Base-by-base conservation (phyloP, 2,329 filamentous ascomycete genomes). In the Zymoseptoria crescenta region DNA sequence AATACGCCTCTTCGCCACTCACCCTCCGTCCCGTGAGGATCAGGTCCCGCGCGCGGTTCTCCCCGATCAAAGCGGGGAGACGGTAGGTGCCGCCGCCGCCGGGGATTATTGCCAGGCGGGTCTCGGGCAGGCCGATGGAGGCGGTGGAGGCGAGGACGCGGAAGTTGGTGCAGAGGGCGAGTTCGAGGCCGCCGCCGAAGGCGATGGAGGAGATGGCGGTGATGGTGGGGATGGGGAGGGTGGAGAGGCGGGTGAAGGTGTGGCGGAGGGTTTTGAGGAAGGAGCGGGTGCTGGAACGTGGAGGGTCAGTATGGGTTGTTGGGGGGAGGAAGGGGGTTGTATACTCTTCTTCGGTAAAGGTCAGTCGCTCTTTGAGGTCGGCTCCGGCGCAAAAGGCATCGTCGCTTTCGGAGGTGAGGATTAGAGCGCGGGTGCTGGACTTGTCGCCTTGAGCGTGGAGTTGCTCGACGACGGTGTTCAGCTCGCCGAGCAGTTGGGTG, bases 71-170 rank as follows among this genome's bases (percentile, higher is more conserved):
- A 8, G 81, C 83, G 1, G 91, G 91, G 0, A 99, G 84, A 8
- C 94, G 87, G 74, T 91, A 90, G 0, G 93, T 97, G 61, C 93
- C 94, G 50, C 94, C 94, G 1, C 93, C 94, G 60, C 94, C 94
- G 2, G 94, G 94, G 64, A 99, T 88, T 72, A 99, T 99, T 58
- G 88, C 94, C 2, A 99, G 82, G 2, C 92, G 83, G 1, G 94
- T 97, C 74, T 99, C 94, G 1, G 94, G 94, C 4, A 97, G 83
- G 0, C 86, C 92, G 57, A 99, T 85, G 24, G 81, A 78, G 16
- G 91, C 88, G 35, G 86, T 88, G 48, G 89, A 91, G 30, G 86
- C 83, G 65, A 97, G 87, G 56, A 99, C 87, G 65, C 94, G 90
- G 62, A 99, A 85, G 74, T 94, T 86, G 1, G 93, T 96, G 66